Percentiles rank a stretch among this genome's conserved stretches.
Conservation (phyloP, 371 early-diverging fungal species). For the Actinomortierella ambigua region DNA sequence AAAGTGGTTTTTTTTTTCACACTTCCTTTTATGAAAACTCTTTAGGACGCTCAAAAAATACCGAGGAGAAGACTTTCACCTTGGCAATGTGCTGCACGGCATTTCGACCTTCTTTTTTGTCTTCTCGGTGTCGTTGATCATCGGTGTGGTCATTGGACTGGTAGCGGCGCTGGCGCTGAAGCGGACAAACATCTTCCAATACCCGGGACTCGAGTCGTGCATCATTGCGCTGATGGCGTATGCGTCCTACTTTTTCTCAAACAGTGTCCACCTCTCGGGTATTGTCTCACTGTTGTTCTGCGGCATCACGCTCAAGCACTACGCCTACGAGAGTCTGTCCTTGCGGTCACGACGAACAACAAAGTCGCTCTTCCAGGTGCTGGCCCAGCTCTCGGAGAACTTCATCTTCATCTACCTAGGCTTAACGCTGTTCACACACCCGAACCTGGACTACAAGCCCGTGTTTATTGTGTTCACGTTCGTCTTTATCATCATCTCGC, state of each 20-base stretch:
- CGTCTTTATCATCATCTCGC: slow-evolving; percentile 78
- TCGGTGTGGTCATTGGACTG: slow-evolving; percentile 82
- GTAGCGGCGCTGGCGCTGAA: slow-evolving; percentile 82
- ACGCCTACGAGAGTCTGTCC: slow-evolving; percentile 91
- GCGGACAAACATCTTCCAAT: slow-evolving; percentile 75
- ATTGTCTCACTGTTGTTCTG: slow-evolving; percentile 96
- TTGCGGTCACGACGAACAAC: slow-evolving; percentile 75
- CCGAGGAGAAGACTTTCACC: slow-evolving; percentile 75
- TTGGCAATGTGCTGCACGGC: slow-evolving; percentile 73
- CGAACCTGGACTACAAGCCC: slow-evolving; percentile 72
- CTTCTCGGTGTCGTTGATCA: slow-evolving; percentile 81
- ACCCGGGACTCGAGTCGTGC: slow-evolving; percentile 83
- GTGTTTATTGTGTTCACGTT: slow-evolving; percentile 75
- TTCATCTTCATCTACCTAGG: slow-evolving; percentile 97
- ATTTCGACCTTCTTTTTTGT: slow-evolving; percentile 78
- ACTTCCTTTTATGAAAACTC: neutral
- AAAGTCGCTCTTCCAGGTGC: slow-evolving; percentile 86
- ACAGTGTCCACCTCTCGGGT: slow-evolving; percentile 83
- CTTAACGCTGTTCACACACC: slow-evolving; percentile 84
- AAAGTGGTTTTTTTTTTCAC: neutral
- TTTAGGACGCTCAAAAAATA: slow-evolving; percentile 79
- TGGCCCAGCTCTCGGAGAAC: slow-evolving; percentile 90
- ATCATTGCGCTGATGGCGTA: slow-evolving; percentile 87
- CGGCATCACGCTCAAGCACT: slow-evolving; percentile 90
- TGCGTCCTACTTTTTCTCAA: slow-evolving; percentile 89